Evolutionary conservation across 2,329 filamentous ascomycete species (phyloP).

Genomic region (Ophiosphaerella korrae): DNA sequence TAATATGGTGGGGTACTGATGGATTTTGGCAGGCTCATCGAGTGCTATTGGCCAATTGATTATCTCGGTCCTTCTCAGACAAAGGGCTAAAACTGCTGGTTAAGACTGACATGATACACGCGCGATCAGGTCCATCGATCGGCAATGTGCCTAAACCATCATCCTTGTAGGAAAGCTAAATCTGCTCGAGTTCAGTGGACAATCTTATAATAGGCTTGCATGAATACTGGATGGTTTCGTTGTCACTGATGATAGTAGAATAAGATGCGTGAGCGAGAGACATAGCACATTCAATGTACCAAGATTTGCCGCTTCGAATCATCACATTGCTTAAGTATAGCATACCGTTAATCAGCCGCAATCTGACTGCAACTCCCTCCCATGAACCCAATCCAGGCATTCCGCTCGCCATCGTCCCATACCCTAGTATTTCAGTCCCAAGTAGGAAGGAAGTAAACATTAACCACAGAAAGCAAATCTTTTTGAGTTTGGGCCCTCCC

Average conservation of each 20-base stretch:
- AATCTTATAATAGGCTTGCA: too few relatives aligned
- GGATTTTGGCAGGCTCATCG: not conserved
- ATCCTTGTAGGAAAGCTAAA: not conserved
- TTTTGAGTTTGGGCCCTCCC: slow-evolving; percentile 30
- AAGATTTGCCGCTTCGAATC: slow-evolving; percentile 3
- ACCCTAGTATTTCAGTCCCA: slow-evolving; percentile 20
- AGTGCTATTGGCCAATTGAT: not conserved
- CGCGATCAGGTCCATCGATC: not conserved
- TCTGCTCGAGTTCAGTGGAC: too few relatives aligned
- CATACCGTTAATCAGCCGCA: slow-evolving; percentile 2
- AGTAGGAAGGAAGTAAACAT: slow-evolving; percentile 12
- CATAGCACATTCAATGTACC: not conserved
- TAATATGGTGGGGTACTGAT: not conserved
- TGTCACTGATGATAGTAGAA: not conserved
- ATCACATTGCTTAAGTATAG: slow-evolving; percentile 9
- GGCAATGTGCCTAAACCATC: not conserved
- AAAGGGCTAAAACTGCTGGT: not conserved
- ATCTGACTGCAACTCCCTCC: not conserved
- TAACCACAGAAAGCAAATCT: slow-evolving; percentile 20
- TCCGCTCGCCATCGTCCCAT: slow-evolving; percentile 5
- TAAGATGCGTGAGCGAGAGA: not conserved
- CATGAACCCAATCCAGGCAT: not conserved
- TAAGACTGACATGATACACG: not conserved
- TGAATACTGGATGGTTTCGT: too few relatives aligned
- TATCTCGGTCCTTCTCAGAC: slow-evolving; percentile 14